These are phyloP conservation scores for Pichia rugopelliculosa DNA, from an alignment of 805 yeast genomes.

Conservation along the genomic window DNA sequence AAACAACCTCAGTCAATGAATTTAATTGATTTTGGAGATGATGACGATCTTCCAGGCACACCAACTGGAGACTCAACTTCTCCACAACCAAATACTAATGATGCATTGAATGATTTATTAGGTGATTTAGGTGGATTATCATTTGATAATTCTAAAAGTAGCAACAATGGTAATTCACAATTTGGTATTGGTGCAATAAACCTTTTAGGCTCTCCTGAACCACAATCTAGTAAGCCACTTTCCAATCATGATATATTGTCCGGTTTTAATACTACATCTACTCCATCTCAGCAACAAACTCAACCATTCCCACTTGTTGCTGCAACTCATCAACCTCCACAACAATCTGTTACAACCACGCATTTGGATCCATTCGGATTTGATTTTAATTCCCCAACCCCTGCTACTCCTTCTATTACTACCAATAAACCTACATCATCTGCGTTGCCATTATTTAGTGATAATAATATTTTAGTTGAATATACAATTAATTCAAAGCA, in stretches of 20 bases:
- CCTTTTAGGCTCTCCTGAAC: slow-evolving; percentile 25
- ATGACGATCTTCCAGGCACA: slow-evolving; percentile 23
- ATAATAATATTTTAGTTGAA: slow-evolving; percentile 20
- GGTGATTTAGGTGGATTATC: slow-evolving; percentile 64
- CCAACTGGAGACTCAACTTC: slow-evolving; percentile 12
- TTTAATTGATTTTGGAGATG: slow-evolving; percentile 72
- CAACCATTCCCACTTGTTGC: slow-evolving; percentile 2
- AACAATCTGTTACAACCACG: slow-evolving; percentile 6
- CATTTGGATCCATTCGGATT: slow-evolving; percentile 30
- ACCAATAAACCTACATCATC: background rate
- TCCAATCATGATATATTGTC: slow-evolving; percentile 12
- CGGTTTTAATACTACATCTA: slow-evolving; percentile 10
- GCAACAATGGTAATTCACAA: slow-evolving; percentile 15
- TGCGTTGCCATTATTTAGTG: slow-evolving; percentile 10
- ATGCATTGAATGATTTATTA: slow-evolving; percentile 57
- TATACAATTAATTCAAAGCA: slow-evolving; percentile 17
- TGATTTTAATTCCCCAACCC: slow-evolving; percentile 18
- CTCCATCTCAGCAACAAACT: background rate
- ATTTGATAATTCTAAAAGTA: slow-evolving; percentile 28
- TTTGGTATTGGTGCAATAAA: slow-evolving; percentile 26
- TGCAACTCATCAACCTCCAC: background rate
- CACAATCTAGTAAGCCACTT: slow-evolving; percentile 10
- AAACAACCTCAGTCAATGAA: slow-evolving; percentile 21
- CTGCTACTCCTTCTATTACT: background rate
- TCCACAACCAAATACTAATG: slow-evolving; percentile 31